Percentiles rank a stretch among this genome's conserved stretches.
Evolutionary conservation across 164 flowering plant genomes (phyloP).

Genomic region (Pachysandra terminalis): DNA sequence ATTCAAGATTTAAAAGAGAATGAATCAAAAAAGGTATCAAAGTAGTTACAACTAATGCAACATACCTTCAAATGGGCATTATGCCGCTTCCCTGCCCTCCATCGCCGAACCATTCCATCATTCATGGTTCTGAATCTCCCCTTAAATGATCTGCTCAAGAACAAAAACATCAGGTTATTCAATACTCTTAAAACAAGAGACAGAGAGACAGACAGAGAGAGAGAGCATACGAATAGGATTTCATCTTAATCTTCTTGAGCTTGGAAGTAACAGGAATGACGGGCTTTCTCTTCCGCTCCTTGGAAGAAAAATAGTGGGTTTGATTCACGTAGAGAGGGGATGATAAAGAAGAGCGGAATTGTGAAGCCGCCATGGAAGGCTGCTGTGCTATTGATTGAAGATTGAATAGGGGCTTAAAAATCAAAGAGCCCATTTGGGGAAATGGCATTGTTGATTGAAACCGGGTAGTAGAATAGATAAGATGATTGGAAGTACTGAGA

Average conservation of each 20-base stretch:
- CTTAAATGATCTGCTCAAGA: conserved; percentile 61
- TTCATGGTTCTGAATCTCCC: conserved; percentile 65
- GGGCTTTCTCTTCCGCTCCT: conserved; percentile 66
- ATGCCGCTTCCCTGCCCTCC: conserved; percentile 91
- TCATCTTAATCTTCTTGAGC: conserved; percentile 79
- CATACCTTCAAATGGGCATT: conserved; percentile 91
- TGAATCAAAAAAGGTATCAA: no score
- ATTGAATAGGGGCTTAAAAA: conserved; percentile 15
- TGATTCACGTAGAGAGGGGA: conserved; percentile 47
- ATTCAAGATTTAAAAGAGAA: no score
- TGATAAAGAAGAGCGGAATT: conserved; percentile 17
- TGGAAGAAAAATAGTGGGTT: conserved; percentile 62
- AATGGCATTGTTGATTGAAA: conserved; percentile 11
- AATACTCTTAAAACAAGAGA: no score
- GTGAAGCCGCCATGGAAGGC: conserved; percentile 8
- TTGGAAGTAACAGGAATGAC: conserved; percentile 67
- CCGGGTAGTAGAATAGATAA: conserved; percentile 17
- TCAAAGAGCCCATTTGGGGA: conserved; percentile 7
- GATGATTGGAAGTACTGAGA: conserved; percentile 18
- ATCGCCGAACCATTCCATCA: conserved; percentile 84
- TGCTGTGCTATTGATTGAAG: conserved; percentile 12
- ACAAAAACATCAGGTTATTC: no score
- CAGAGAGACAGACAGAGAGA: no score
- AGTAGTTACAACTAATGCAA: not conserved
- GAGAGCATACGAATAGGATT: conserved; percentile 85